Percentiles rank a stretch among this genome's conserved stretches.
Evolutionary conservation across 2,329 filamentous ascomycete genomes (phyloP).

Genomic region (Penicillium psychrosexuale): DNA sequence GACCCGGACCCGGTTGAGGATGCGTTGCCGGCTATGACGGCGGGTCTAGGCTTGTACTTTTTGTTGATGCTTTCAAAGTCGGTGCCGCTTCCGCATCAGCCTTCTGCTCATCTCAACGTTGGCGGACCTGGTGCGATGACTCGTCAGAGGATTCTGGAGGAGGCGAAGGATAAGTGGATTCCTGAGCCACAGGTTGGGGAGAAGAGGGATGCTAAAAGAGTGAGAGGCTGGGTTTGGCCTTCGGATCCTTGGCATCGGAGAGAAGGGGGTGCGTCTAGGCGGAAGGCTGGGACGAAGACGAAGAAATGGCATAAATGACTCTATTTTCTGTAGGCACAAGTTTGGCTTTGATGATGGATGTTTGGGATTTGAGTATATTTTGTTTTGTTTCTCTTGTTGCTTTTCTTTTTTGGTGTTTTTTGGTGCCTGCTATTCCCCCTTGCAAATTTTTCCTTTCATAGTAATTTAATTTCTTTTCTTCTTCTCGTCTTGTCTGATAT

Average conservation of each 20-base stretch:
- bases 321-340: neutral
- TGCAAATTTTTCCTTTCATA: conserved; percentile 1
- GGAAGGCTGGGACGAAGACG: conserved; percentile 22
- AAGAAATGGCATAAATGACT: conserved; percentile 41
- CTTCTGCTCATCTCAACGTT: conserved; percentile 58
- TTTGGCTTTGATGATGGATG: neutral
- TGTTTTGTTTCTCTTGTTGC: neutral
- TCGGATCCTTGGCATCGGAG: conserved; percentile 58
- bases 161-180: conserved; percentile 60
- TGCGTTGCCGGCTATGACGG: conserved; percentile 47
- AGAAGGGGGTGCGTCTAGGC: conserved; percentile 44
- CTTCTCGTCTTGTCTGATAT: neutral
- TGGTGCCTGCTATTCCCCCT: conserved; percentile 2
- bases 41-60: conserved; percentile 60
- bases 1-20: conserved; percentile 7
- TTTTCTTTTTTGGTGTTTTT: neutral
- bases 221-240: conserved; percentile 61
- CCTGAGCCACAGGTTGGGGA: conserved; percentile 59
- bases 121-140: conserved; percentile 58
- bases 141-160: conserved; percentile 51
- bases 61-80: conserved; percentile 64
- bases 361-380: neutral
- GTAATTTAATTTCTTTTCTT: conserved; percentile 12
- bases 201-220: conserved; percentile 58
- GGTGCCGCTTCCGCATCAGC: conserved; percentile 56